Conservation (phyloP, 2,329 filamentous ascomycete species). For the Trichoderma polysporum region DNA sequence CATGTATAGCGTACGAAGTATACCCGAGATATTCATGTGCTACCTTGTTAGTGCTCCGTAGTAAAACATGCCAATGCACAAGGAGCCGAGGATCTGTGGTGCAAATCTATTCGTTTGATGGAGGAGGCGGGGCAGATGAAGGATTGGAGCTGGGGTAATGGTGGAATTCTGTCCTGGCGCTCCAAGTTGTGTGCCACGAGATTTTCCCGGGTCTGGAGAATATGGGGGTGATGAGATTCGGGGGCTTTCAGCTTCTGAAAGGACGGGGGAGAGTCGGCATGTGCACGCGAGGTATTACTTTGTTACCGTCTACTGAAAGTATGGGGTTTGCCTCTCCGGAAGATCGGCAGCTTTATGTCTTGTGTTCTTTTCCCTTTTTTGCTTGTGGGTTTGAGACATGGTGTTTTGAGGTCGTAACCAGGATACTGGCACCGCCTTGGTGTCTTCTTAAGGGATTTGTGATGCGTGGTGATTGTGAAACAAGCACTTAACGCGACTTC, state of each 20-base stretch:
- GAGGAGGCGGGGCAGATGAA: neutral
- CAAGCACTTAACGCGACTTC: neutral
- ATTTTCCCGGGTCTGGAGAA: slow-evolving; percentile 1
- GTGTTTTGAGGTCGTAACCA: neutral
- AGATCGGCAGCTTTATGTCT: neutral
- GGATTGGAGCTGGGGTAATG: neutral
- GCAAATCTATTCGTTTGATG: neutral
- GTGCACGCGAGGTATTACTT: slow-evolving; percentile 14
- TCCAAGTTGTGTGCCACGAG: neutral
- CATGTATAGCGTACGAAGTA: neutral
- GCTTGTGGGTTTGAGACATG: neutral
- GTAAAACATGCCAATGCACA: neutral
- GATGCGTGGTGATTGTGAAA: neutral
- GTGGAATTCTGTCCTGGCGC: neutral
- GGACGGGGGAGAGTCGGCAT: neutral
- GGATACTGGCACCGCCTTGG: neutral
- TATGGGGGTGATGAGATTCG: neutral
- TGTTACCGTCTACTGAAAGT: neutral
- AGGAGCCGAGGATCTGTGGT: neutral
- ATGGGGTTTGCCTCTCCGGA: neutral
- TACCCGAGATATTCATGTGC: slow-evolving; percentile 8
- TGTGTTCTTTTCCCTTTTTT: neutral
- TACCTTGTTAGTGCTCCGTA: neutral
- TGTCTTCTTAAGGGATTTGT: neutral
- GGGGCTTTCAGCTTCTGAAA: neutral